Evolutionary conservation across 1,284 basidiomycete species (phyloP).

Genomic region (Papiliotrema laurentii): DNA sequence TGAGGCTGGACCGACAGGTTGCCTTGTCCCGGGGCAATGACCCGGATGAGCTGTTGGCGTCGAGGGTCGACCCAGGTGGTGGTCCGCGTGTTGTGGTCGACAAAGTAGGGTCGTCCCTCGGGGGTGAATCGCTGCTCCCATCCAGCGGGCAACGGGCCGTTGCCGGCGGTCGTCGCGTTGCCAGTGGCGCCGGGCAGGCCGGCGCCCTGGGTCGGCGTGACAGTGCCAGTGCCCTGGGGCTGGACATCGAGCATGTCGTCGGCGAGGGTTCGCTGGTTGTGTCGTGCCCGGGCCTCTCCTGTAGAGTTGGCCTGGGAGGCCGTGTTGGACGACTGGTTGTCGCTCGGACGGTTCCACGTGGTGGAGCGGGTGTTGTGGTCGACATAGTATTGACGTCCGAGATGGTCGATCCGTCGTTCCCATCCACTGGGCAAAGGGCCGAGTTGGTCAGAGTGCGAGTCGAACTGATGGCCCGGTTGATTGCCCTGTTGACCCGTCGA

Average conservation of each 20-base stretch:
- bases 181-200: constrained; percentile 39
- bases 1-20: constrained; percentile 71
- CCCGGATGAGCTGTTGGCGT: constrained; percentile 74
- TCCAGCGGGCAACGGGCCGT: constrained; percentile 81
- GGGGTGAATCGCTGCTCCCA: constrained; percentile 98
- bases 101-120: constrained; percentile 97
- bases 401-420: constrained; percentile 87
- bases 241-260: constrained; percentile 67
- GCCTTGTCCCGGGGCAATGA: constrained; percentile 79
- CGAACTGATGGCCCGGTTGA: constrained; percentile 64
- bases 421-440: constrained; percentile 81
- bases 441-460: constrained; percentile 70
- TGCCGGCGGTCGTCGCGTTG: constrained; percentile 66
- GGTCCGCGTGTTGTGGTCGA: constrained; percentile 91
- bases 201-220: constrained; percentile 18
- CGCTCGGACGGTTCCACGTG: constrained; percentile 75
- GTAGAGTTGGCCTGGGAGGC: constrained; percentile 53
- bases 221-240: constrained; percentile 16
- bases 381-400: constrained; percentile 86
- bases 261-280: constrained; percentile 69
- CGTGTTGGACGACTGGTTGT: constrained; percentile 47
- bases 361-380: constrained; percentile 90
- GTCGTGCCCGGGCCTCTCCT: constrained; percentile 67
- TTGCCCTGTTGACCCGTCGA: constrained; percentile 42
- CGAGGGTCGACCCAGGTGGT: constrained; percentile 99